Evolutionary conservation across 192 early-diverging fungal species (phyloP).

Genomic region (Haplosporangium gracile): DNA sequence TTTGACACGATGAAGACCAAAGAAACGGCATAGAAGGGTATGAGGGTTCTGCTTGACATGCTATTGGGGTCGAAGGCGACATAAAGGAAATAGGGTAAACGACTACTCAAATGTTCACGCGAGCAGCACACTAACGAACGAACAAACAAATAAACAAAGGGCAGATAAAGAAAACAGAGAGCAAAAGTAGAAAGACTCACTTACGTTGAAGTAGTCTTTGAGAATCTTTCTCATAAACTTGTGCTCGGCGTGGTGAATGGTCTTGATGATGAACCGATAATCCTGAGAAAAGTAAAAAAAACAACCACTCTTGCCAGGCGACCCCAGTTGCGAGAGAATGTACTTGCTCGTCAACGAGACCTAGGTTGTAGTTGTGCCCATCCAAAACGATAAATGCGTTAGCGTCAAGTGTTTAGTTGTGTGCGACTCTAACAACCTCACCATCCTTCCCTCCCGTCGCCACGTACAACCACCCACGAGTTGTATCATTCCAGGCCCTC

Average conservation of each 20-base stretch:
- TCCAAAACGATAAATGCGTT: neutral
- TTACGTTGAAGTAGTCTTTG: constrained; percentile 85
- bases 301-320: constrained; percentile 96
- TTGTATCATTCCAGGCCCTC: constrained; percentile 1
- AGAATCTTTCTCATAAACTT: constrained; percentile 90
- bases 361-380: constrained; percentile 41
- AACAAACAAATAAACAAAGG: neutral
- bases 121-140: neutral
- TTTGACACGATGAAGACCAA: constrained; percentile 96
- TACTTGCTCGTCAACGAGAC: constrained; percentile 94
- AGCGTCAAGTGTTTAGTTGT: neutral
- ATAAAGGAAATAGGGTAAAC: neutral
- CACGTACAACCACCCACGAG: neutral
- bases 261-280: constrained; percentile 98
- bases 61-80: constrained; percentile 18
- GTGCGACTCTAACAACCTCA: neutral
- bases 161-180: neutral
- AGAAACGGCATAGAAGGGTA: constrained; percentile 93
- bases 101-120: neutral
- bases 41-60: constrained; percentile 89
- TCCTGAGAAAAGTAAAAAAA: constrained; percentile 99
- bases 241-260: constrained; percentile 93
- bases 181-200: neutral
- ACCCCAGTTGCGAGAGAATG: constrained; percentile 92
- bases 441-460: neutral